A percentile compares a stretch with the other conserved stretches of the same genome.
Conservation (phyloP, 2,329 filamentous ascomycete genomes). For the Ilyonectria mors-panacis region DNA sequence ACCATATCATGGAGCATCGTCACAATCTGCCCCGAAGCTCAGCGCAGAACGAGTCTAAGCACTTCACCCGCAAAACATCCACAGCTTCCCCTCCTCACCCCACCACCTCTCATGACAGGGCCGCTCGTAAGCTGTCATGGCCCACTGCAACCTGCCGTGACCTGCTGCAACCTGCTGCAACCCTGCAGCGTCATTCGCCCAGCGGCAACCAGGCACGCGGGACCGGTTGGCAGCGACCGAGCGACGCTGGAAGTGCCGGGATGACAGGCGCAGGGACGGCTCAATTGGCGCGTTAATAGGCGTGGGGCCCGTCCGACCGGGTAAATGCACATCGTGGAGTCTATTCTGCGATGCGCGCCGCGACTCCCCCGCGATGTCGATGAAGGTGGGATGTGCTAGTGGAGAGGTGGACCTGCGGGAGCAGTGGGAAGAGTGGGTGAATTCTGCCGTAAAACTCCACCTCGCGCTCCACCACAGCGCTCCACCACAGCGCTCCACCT, state of each 20-base stretch:
- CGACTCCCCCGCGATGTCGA: conserved; percentile 4
- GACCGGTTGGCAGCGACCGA: conserved; percentile 19
- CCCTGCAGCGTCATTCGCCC: conserved; percentile 37
- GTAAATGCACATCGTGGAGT: conserved; percentile 41
- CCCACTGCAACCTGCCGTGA: conserved; percentile 3
- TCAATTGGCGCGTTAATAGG: conserved; percentile 39
- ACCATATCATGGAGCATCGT: conserved; percentile 34
- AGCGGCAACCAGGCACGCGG: conserved; percentile 21
- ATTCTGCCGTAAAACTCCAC: conserved; percentile 13
- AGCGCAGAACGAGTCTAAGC: conserved; percentile 1
- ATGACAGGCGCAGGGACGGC: conserved; percentile 9
- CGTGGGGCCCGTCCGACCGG: conserved; percentile 31
- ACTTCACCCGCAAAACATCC: conserved; percentile 41
- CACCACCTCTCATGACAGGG: conserved; percentile 40
- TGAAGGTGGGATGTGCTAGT: neutral
- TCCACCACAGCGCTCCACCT: conserved; percentile 9
- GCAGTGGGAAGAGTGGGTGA: neutral
- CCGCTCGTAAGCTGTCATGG: conserved; percentile 24
- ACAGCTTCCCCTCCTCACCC: conserved; percentile 42
- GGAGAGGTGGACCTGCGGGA: neutral
- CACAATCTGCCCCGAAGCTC: conserved; percentile 19
- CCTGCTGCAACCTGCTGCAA: conserved; percentile 3
- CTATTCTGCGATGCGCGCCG: neutral
- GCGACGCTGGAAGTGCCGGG: conserved; percentile 8
- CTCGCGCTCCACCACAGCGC: conserved; percentile 11